A percentile compares a stretch with the other conserved stretches of the same genome.
Conservation (phyloP, 225 moss, liverwort and hornwort genomes). For the Marchantia polymorpha region DNA sequence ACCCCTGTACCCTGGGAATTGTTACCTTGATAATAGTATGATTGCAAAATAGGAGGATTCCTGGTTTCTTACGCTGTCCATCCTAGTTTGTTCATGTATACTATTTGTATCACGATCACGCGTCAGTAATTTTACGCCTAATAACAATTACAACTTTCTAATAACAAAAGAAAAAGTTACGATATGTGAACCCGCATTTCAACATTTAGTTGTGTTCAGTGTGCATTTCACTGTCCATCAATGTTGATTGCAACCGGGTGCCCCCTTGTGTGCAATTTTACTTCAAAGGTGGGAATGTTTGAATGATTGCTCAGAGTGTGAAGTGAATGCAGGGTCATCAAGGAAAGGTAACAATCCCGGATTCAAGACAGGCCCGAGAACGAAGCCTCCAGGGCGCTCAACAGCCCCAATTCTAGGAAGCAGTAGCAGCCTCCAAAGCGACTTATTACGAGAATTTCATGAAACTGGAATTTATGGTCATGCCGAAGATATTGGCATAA, state of each 20-base stretch:
- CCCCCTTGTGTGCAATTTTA: not conserved
- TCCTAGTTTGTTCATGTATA: too few species aligned
- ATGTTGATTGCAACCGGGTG: not conserved
- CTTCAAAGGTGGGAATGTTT: not conserved
- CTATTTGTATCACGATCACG: too few species aligned
- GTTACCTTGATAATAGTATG: too few species aligned
- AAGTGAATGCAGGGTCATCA: slow-evolving; percentile 26
- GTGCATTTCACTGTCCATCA: not conserved
- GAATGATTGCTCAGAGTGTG: not conserved
- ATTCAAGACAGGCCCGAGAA: slow-evolving; percentile 43
- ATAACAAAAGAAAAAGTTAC: too few species aligned
- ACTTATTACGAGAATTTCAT: slow-evolving; percentile 42
- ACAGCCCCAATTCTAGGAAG: slow-evolving; percentile 33
- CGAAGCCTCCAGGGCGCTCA: slow-evolving; percentile 29
- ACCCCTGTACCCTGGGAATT: too few species aligned
- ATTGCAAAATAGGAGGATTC: too few species aligned
- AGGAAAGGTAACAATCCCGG: slow-evolving; percentile 43
- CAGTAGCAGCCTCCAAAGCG: slow-evolving; percentile 38
- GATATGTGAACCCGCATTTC: too few species aligned
- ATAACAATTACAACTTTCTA: too few species aligned
- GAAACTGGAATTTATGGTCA: slow-evolving; percentile 43
- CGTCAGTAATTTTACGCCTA: too few species aligned
- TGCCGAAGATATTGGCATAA: slow-evolving; percentile 44
- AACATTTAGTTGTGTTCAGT: too few species aligned
- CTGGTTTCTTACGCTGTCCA: too few species aligned